phyloP scores from a whole-genome alignment of 1,284 basidiomycete species.

The Leucoagaricus sp. region DNA sequence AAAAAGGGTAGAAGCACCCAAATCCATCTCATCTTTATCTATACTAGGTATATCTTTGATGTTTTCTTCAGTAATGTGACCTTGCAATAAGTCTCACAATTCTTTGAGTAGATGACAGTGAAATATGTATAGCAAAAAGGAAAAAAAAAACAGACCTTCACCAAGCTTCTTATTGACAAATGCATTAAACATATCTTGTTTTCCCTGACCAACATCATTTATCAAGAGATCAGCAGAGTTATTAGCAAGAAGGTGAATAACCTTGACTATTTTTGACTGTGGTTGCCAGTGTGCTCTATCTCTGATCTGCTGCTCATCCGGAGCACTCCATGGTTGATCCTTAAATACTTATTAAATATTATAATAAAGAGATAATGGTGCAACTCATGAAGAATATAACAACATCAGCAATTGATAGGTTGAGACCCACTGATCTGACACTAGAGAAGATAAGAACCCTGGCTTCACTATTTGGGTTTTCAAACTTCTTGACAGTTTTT shows the following conservation, averaged over 20 bases:
- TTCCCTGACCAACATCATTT: neutral
- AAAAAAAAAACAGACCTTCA: neutral
- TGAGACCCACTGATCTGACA: constrained; percentile 27
- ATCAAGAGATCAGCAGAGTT: neutral
- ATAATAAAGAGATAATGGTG: neutral
- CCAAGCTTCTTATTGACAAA: neutral
- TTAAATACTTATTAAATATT: constrained; percentile 3
- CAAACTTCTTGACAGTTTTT: neutral
- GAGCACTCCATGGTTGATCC: constrained; percentile 33
- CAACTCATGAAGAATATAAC: constrained; percentile 28
- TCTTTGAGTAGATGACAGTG: too few relatives aligned
- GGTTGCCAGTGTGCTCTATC: constrained; percentile 31
- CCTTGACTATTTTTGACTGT: constrained; percentile 25
- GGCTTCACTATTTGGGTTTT: neutral
- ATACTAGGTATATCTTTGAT: too few relatives aligned
- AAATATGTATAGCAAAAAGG: too few relatives aligned
- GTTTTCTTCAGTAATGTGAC: neutral
- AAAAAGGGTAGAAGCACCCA: too few relatives aligned
- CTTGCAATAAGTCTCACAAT: too few relatives aligned
- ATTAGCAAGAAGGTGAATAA: constrained; percentile 25
- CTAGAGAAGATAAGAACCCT: constrained; percentile 7
- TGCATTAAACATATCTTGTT: constrained; percentile 1
- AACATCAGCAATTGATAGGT: constrained; percentile 22
- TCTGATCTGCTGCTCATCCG: constrained; percentile 28
- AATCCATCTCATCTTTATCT: too few relatives aligned